phyloP scores from a whole-genome alignment of 2,329 filamentous ascomycete genomes.

The Podosphaera xanthii region DNA sequence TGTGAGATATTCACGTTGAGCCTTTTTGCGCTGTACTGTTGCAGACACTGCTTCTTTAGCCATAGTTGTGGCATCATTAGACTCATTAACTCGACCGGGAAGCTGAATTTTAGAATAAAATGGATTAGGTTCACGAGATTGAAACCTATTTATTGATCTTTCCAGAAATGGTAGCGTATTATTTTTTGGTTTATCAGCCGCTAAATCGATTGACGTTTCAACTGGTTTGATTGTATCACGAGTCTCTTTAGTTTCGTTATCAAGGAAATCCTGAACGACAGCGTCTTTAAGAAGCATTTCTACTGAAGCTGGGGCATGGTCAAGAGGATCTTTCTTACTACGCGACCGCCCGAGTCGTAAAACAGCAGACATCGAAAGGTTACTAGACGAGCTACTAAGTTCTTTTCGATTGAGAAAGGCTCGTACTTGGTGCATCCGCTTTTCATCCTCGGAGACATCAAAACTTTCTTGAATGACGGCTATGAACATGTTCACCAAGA shows the following conservation, averaged over 20 bases:
- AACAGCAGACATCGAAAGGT: conserved; percentile 52
- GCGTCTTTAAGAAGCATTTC: conserved; percentile 95
- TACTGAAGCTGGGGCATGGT: conserved; percentile 76
- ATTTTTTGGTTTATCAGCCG: conserved; percentile 28
- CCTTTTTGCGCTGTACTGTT: conserved; percentile 59
- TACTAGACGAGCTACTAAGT: conserved; percentile 40
- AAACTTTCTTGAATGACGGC: conserved; percentile 99
- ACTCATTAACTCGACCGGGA: conserved; percentile 41
- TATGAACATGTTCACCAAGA: conserved; percentile 99
- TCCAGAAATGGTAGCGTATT: conserved; percentile 37
- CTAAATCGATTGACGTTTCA: conserved; percentile 7
- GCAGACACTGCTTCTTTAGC: conserved; percentile 76
- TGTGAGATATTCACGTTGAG: conserved; percentile 73
- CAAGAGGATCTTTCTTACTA: conserved; percentile 55
- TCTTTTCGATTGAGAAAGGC: conserved; percentile 86
- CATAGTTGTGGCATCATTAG: conserved; percentile 66
- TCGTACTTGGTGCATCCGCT: conserved; percentile 86
- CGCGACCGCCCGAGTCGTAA: conserved; percentile 38
- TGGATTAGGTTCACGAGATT: conserved; percentile 63
- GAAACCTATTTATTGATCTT: conserved; percentile 30
- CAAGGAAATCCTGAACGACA: conserved; percentile 82
- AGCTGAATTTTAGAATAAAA: conserved; percentile 73
- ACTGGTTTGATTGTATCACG: conserved; percentile 13
- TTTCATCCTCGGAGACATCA: conserved; percentile 94
- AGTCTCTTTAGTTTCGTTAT: conserved; percentile 36